Conservation (phyloP, 257 asterid genomes). For the Capsicum baccatum region DNA sequence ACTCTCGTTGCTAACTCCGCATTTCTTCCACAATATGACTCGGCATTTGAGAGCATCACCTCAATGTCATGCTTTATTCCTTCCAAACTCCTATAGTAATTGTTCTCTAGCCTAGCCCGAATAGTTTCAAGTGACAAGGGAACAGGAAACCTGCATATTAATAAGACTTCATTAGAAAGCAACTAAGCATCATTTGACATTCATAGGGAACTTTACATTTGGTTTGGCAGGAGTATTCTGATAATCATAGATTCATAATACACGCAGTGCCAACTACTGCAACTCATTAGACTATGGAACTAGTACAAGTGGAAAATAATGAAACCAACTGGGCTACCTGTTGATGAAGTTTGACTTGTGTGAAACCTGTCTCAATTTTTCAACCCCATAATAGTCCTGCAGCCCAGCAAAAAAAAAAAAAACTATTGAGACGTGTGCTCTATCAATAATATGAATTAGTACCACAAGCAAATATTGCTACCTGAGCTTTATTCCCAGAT, state of each 20-base stretch:
- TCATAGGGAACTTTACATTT: not conserved
- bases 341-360: slow-evolving; percentile 71
- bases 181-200: not conserved
- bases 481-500: slow-evolving; percentile 71
- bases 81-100: slow-evolving; percentile 82
- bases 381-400: slow-evolving; percentile 86
- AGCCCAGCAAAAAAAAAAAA: slow-evolving; percentile 26
- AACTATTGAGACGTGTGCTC: not conserved
- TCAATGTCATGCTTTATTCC: slow-evolving; percentile 77
- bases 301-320: not conserved
- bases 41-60: slow-evolving; percentile 78
- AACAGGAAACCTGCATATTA: slow-evolving; percentile 79
- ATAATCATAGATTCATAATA: not conserved
- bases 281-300: not conserved
- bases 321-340: slow-evolving; percentile 48
- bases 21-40: slow-evolving; percentile 63
- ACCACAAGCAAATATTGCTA: slow-evolving; percentile 33
- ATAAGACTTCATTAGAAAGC: not conserved
- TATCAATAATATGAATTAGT: slow-evolving; percentile 7
- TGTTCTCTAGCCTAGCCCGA: slow-evolving; percentile 72
- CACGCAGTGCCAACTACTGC: not conserved
- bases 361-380: slow-evolving; percentile 72
- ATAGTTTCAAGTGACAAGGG: slow-evolving; percentile 81
- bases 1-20: slow-evolving; percentile 57
- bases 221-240: not conserved